Evolutionary conservation across 768 basidiomycete genomes (phyloP).

Genomic region (Cystobasidium onofrii): DNA sequence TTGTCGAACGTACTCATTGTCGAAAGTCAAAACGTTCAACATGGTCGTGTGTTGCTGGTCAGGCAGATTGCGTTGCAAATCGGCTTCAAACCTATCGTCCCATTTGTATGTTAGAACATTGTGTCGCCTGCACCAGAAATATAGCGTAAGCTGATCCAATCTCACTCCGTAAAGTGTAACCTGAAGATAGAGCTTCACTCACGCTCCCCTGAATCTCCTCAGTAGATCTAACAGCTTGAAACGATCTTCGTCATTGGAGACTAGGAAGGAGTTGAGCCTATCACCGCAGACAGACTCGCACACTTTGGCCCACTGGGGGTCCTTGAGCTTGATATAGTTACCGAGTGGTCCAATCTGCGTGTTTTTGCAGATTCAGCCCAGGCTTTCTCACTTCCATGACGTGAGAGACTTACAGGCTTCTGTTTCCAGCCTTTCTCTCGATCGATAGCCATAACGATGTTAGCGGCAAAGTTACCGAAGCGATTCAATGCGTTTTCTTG

Average conservation of each 20-base stretch:
- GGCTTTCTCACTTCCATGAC: no score
- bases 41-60: background rate
- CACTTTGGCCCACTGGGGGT: slow-evolving; percentile 3
- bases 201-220: slow-evolving; percentile 3
- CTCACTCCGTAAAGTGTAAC: no score
- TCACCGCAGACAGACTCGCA: slow-evolving; percentile 20
- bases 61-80: background rate
- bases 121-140: background rate
- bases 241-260: background rate
- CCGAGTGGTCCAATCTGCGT: slow-evolving; percentile 32
- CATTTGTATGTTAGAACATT: background rate
- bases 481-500: slow-evolving; percentile 37
- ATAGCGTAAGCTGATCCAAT: background rate
- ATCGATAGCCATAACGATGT: slow-evolving; percentile 43
- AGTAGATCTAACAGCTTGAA: background rate
- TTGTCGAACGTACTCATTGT: slow-evolving; percentile 63
- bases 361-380: no score
- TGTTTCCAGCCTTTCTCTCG: slow-evolving; percentile 39
- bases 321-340: slow-evolving; percentile 29
- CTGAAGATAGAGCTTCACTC: background rate
- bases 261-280: slow-evolving; percentile 26
- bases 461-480: slow-evolving; percentile 42
- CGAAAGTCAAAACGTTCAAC: slow-evolving; percentile 53
- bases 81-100: background rate
- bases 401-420: slow-evolving; percentile 43